phyloP scores from a whole-genome alignment of 2,329 filamentous ascomycete species.

The Trichoderma arundinaceum region DNA sequence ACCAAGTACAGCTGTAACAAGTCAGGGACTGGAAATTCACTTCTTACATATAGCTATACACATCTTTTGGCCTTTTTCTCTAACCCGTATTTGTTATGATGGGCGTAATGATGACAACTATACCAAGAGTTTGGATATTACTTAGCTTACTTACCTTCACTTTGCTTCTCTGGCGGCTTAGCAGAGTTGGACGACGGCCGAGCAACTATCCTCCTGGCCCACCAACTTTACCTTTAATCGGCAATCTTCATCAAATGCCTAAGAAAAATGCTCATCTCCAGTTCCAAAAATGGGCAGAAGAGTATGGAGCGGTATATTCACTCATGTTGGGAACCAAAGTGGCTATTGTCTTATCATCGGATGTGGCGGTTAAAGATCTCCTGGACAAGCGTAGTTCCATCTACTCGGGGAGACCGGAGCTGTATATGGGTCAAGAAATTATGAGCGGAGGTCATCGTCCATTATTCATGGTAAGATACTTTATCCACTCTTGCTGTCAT shows the following conservation, averaged over 20 bases:
- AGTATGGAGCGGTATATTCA: constrained; percentile 59
- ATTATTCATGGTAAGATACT: constrained; percentile 13
- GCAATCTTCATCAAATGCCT: constrained; percentile 22
- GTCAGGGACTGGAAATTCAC: too few relatives aligned
- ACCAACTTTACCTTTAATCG: constrained; percentile 15
- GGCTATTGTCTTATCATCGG: constrained; percentile 54
- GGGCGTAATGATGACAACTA: neutral
- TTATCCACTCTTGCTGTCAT: neutral
- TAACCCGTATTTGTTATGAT: neutral
- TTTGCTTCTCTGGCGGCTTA: constrained; percentile 12
- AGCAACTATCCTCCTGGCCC: constrained; percentile 22
- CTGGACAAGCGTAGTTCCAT: constrained; percentile 56
- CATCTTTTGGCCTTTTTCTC: too few relatives aligned
- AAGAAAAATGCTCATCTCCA: constrained; percentile 12
- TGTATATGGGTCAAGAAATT: constrained; percentile 24
- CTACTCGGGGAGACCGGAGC: constrained; percentile 9
- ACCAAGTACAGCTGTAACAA: too few relatives aligned
- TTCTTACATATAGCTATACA: too few relatives aligned
- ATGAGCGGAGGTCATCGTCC: constrained; percentile 19
- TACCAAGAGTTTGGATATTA: neutral
- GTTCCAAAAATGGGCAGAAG: constrained; percentile 54
- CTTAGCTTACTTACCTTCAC: neutral
- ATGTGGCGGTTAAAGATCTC: constrained; percentile 56
- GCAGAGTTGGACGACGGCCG: constrained; percentile 15
- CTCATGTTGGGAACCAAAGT: constrained; percentile 56